Base-by-base conservation (phyloP, 2,329 filamentous ascomycete genomes). In the Xylariaceae sp. region DNA sequence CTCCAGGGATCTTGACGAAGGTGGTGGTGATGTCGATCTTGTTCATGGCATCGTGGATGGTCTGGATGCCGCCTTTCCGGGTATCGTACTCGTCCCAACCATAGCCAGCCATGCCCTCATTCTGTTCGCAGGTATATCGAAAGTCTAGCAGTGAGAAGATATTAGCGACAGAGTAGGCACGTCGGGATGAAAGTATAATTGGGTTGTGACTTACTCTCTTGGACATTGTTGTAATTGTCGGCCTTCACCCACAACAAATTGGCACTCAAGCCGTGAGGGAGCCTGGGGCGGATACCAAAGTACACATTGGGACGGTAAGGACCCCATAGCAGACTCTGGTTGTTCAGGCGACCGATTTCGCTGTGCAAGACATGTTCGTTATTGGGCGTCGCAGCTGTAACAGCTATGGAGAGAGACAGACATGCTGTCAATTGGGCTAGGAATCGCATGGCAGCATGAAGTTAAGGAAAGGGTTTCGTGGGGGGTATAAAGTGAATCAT, bases 61-160 rank as follows among this genome's bases (percentile, higher is more conserved):
- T 87, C 68, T 98, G 89, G 19, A 87, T 76, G 45, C 93, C 93
- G 51, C 93, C 93, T 45, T 77, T 85, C 47, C 93, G 79, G 19
- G 90, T 84, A 67, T 98, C 93, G 66, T 94, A 98, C 64, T 95
- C 88, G 60, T 97, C 91, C 93, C 93, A 98, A 51, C 93, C 93
- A 66, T 98, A 98, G 45, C 92, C 92, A 38, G 82, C 86, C 78
- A 98, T 95, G 54, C 86, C 86, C 64, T 94, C 89, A 65, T 93
- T 81, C 66, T 98, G 93, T 67, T 97, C 93, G 69, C 93, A 98
- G 0, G 93, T 96, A 66, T 95, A 90, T 54, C 93, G 83, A 59
- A 96, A 86, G 58, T 84, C 88, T 93, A 62, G 2, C 43, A 19
- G 22, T 22, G 29, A 37, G 8, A 19, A 32, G 41, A n/a, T n/a